Base-by-base conservation (phyloP, 768 basidiomycete genomes). In the Lactarius sanguifluus region DNA sequence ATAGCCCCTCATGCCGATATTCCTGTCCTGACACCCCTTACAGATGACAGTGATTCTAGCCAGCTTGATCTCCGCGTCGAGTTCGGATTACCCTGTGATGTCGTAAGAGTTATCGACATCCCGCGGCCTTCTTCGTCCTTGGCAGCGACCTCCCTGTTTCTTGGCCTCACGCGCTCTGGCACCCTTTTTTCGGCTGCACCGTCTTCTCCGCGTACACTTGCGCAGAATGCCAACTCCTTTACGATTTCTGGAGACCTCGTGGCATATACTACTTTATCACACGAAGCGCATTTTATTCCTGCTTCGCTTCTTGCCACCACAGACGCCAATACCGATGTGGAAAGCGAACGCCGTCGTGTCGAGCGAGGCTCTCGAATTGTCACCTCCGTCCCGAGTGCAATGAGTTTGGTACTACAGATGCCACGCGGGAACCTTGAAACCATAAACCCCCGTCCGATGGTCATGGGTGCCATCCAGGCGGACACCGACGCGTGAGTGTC, bases 361-460 rank as follows among this genome's bases (percentile, higher is more conserved):
- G 97, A 99, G 76, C 80, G 97, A 36, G 97, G 97, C 4, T 89
- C 92, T 8, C 79, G 89, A 65, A 95, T 98, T 40, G 94, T 98
- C 5, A 86, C 89, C 0, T 91, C 89, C 15, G 89, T 97, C 0
- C 90, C 95, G 1, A 94, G 89, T 65, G 79, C 86, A 9, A 98
- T 96, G 92, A 88, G 84, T 71, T 76, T 99, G 40, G 91, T 98
- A 0, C 79, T 99, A 12, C 97, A 99, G 77, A 98, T 98, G 96
- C 97, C 96, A 0, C 80, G 97, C 70, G 97, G 97, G 1, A 98
- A 98, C 76, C 74, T 99, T 67, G 97, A 99, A 79, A 98, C 94
- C 1, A 88, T 99, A 61, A 93, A 90, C 72, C 97, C 97, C 3
- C 81, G 97, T 52, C 91, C 96, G 15, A 77, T 99, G 71, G 95